A percentile compares a stretch with the other conserved stretches of the same genome.
phyloP scores from a whole-genome alignment of 176 grass and related monocot genomes.

The Puya raimondii region DNA sequence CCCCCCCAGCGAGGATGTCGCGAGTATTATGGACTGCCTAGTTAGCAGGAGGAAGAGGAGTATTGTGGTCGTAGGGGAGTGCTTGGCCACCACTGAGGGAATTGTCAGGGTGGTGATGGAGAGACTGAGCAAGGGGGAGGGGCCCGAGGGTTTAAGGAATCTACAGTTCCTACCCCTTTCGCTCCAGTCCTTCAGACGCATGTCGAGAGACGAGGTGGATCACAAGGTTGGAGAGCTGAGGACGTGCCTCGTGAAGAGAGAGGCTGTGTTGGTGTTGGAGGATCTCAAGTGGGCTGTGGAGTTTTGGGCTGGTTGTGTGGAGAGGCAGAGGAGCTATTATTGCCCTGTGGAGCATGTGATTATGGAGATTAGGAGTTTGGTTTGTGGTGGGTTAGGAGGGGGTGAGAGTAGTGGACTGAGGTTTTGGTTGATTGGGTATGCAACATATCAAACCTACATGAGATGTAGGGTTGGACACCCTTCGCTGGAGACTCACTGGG shows the following conservation, averaged over 20 bases:
- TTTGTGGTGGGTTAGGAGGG: constrained; percentile 14
- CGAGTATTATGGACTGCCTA: constrained; percentile 52
- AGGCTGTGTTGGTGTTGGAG: constrained; percentile 54
- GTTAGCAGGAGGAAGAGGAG: constrained; percentile 26
- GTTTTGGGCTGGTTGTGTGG: constrained; percentile 27
- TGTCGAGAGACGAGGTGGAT: constrained; percentile 50
- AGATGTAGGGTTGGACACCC: constrained; percentile 45
- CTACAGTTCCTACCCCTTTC: constrained; percentile 56
- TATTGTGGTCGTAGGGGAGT: constrained; percentile 50
- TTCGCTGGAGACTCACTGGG: constrained; percentile 62
- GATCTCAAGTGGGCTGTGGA: constrained; percentile 67
- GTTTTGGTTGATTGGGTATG: constrained; percentile 65
- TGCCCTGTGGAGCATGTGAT: constrained; percentile 68
- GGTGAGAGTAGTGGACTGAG: constrained; percentile 11
- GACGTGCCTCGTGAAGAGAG: constrained; percentile 45
- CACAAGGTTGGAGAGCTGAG: constrained; percentile 39
- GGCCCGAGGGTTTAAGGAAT: constrained; percentile 48
- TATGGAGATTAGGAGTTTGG: constrained; percentile 61
- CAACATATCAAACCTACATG: constrained; percentile 40
- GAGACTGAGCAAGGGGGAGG: constrained; percentile 52
- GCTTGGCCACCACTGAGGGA: constrained; percentile 15
- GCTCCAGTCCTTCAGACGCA: constrained; percentile 31
- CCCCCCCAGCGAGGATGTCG: constrained; percentile 46
- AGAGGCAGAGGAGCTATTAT: constrained; percentile 35
- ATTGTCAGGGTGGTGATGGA: constrained; percentile 69